These are phyloP conservation scores for Colletotrichum sp. DNA, from an alignment of 2,329 filamentous ascomycete genomes.

Conservation along the genomic window DNA sequence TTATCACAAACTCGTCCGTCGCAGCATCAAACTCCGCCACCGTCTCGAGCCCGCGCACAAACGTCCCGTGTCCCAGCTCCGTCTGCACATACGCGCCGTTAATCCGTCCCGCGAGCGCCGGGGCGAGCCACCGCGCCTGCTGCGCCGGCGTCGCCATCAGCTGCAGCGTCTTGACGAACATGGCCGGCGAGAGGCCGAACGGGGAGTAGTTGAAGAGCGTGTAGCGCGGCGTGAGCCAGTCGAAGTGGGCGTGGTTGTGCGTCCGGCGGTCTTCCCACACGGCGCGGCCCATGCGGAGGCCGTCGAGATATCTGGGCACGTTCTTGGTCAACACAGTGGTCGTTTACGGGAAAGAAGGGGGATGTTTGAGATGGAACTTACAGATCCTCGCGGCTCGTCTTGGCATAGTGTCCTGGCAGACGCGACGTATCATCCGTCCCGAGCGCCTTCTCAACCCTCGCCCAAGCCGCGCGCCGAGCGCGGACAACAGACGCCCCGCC, in stretches of 20 bases:
- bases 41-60: background rate
- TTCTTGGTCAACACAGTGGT: rapidly evolving
- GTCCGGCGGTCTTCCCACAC: background rate
- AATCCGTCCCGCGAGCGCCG: background rate
- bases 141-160: background rate
- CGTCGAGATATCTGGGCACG: background rate
- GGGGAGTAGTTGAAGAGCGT: background rate
- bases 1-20: background rate
- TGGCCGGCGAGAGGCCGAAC: background rate
- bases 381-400: background rate
- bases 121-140: background rate
- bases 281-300: background rate
- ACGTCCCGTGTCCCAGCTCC: background rate
- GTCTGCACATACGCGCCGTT: background rate
- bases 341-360: rapidly evolving
- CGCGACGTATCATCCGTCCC: background rate
- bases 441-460: background rate
- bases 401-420: background rate
- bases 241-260: background rate
- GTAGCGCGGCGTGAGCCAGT: background rate
- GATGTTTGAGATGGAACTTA: background rate
- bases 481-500: background rate
- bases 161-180: background rate
- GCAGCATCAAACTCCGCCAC: background rate
- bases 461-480: background rate